Conservation (phyloP, 371 early-diverging fungal genomes). For the Chytridiales sp. region DNA sequence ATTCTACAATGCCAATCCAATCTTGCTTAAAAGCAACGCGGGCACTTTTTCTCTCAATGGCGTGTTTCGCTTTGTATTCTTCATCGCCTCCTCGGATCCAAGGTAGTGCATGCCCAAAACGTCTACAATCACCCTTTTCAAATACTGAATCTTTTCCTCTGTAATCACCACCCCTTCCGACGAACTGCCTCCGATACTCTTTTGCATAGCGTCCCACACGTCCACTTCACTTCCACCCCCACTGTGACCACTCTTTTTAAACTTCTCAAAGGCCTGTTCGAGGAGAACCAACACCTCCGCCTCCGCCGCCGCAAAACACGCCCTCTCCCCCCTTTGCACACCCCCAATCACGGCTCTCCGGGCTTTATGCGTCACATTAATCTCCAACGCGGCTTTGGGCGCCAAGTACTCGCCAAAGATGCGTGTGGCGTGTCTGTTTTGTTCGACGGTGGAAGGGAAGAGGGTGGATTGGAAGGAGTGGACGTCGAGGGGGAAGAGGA, state of each 20-base stretch:
- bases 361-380: slow-evolving; percentile 4
- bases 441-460: slow-evolving; percentile 3
- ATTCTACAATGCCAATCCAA: neutral
- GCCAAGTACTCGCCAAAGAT: slow-evolving; percentile 14
- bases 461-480: slow-evolving; percentile 4
- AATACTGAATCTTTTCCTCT: no score
- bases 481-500: slow-evolving; percentile 11
- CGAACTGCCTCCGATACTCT: no score
- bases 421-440: neutral
- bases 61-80: slow-evolving; percentile 4
- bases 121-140: no score
- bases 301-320: slow-evolving; percentile 9
- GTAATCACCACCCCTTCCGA: no score
- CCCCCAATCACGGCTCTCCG: slow-evolving; percentile 11
- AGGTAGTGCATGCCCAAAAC: neutral
- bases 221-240: no score
- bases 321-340: slow-evolving; percentile 6
- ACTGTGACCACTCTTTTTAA: no score
- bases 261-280: slow-evolving; percentile 6
- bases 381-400: slow-evolving; percentile 2
- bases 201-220: no score
- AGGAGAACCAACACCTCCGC: slow-evolving; percentile 6
- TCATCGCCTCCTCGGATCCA: neutral
- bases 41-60: slow-evolving; percentile 7
- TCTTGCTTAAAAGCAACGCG: neutral